Conservation (phyloP, 2,329 filamentous ascomycete genomes). For the Bipolaris bicolor region DNA sequence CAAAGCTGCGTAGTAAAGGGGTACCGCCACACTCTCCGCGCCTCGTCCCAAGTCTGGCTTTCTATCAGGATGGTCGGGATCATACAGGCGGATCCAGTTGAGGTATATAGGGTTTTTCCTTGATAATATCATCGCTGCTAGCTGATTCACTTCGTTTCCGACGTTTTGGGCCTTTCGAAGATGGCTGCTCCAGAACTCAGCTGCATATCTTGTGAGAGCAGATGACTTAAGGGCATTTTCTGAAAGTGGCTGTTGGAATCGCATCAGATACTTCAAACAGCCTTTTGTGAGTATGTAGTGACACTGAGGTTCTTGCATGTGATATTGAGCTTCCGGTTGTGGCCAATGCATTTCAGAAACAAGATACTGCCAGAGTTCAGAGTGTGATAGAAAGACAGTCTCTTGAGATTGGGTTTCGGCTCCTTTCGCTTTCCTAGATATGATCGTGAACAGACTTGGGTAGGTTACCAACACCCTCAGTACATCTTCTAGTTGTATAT, state of each 20-base stretch:
- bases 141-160: constrained; percentile 12
- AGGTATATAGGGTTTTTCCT: constrained; percentile 21
- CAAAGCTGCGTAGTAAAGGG: constrained; percentile 32
- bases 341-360: too few relatives aligned
- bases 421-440: too few relatives aligned
- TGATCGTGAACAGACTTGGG: too few relatives aligned
- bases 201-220: constrained; percentile 35
- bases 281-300: constrained; percentile 27
- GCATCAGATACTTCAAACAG: constrained; percentile 36
- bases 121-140: constrained; percentile 21
- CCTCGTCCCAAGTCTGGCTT: constrained; percentile 9
- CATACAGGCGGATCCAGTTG: constrained; percentile 27
- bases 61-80: constrained; percentile 21
- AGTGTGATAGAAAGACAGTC: constrained; percentile 40
- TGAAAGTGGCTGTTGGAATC: constrained; percentile 22
- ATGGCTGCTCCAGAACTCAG: constrained; percentile 40
- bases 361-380: constrained; percentile 45
- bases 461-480: too few relatives aligned
- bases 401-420: too few relatives aligned
- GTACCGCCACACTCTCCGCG: constrained; percentile 10
- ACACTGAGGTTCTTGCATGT: constrained; percentile 29
- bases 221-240: neutral
- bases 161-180: constrained; percentile 13
- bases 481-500: neutral
- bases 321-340: constrained; percentile 31